Conservation (phyloP, 257 asterid species). For the Salvia hispanica region DNA sequence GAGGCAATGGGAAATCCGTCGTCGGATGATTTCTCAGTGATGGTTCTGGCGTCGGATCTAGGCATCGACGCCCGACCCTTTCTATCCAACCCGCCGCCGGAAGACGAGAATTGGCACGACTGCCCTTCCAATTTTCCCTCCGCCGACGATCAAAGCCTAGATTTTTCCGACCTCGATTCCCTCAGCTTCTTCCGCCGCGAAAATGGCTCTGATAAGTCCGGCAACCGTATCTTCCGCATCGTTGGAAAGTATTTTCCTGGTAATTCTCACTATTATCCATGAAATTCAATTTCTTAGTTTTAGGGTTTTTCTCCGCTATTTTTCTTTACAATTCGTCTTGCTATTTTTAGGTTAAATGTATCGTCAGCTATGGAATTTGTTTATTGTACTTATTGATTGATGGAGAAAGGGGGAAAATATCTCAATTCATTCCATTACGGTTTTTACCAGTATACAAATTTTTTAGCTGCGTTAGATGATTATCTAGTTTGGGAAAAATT, state of each 20-base stretch:
- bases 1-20: slow-evolving; percentile 48
- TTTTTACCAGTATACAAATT: not conserved
- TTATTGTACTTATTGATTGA: not conserved
- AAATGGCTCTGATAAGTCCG: slow-evolving; percentile 63
- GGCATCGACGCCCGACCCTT: slow-evolving; percentile 87
- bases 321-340: too few relatives aligned
- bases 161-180: slow-evolving; percentile 83
- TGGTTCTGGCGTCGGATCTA: slow-evolving; percentile 92
- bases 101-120: slow-evolving; percentile 77
- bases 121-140: slow-evolving; percentile 56
- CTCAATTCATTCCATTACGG: not conserved
- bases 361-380: slow-evolving; percentile 2
- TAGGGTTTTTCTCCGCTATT: slow-evolving; percentile 14
- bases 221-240: slow-evolving; percentile 79
- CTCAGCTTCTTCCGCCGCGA: slow-evolving; percentile 82
- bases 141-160: slow-evolving; percentile 48
- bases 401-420: not conserved
- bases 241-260: slow-evolving; percentile 95
- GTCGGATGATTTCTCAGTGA: slow-evolving; percentile 72
- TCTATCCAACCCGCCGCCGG: slow-evolving; percentile 50
- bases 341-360: not conserved
- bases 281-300: not conserved
- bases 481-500: slow-evolving; percentile 14
- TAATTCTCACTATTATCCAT: slow-evolving; percentile 29
- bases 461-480: not conserved